These are phyloP conservation scores for Mortierella sp. DNA, from an alignment of 371 early-diverging fungal species.

Conservation along the genomic window DNA sequence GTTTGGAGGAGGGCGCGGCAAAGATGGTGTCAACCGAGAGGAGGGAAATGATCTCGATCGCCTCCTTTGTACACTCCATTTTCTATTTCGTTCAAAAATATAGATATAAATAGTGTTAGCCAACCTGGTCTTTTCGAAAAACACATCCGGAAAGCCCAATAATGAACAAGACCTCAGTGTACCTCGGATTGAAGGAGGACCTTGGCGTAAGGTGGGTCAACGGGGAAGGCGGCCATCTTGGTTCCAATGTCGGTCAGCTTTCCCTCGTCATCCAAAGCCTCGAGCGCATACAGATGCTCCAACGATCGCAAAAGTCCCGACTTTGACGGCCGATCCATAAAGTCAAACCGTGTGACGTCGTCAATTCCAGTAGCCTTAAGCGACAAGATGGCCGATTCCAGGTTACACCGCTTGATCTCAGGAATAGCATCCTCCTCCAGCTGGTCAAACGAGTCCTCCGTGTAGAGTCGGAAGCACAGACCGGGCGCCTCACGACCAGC, in stretches of 20 bases:
- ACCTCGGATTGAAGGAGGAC: conserved; percentile 82
- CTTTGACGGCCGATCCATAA: conserved; percentile 91
- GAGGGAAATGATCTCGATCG: conserved; percentile 88
- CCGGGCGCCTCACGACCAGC: conserved; percentile 95
- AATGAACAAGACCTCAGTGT: neutral
- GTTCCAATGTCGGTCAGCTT: conserved; percentile 87
- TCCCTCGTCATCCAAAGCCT: conserved; percentile 89
- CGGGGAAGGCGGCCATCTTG: conserved; percentile 93
- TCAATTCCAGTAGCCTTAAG: conserved; percentile 93
- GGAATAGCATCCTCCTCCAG: conserved; percentile 85
- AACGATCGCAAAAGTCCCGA: conserved; percentile 80
- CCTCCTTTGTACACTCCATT: conserved; percentile 87
- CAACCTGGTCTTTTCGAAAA: neutral
- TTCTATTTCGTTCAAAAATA: conserved; percentile 20
- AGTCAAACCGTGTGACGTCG: conserved; percentile 93
- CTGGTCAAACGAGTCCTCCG: conserved; percentile 84
- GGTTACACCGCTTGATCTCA: conserved; percentile 95
- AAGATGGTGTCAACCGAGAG: conserved; percentile 94
- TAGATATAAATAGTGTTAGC: neutral
- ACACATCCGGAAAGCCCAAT: neutral
- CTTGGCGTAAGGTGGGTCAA: conserved; percentile 93
- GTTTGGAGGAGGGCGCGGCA: conserved; percentile 85
- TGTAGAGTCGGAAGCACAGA: conserved; percentile 94
- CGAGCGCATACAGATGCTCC: conserved; percentile 90
- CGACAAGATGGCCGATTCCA: conserved; percentile 87